Evolutionary conservation across 2,329 filamentous ascomycete genomes (phyloP).

Genomic region (Phaeosphaeria sp.): DNA sequence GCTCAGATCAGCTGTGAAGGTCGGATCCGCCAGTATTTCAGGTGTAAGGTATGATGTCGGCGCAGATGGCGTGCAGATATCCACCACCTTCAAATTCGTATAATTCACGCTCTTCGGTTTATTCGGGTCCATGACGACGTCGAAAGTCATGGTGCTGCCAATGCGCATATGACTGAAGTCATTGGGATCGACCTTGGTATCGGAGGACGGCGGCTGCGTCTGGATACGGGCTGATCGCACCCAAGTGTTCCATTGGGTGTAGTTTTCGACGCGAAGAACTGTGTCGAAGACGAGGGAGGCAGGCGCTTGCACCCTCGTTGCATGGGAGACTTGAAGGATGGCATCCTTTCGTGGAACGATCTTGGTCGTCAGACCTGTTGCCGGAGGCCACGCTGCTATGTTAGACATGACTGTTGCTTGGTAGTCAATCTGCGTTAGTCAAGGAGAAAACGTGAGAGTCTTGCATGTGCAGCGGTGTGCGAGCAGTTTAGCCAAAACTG

Average conservation of each 20-base stretch:
- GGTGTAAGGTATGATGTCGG: constrained; percentile 19
- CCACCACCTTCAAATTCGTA: constrained; percentile 22
- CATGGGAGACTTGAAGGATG: constrained; percentile 9
- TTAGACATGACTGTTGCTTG: constrained; percentile 11
- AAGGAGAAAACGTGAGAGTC: no score
- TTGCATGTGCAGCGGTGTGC: no score
- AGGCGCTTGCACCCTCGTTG: constrained; percentile 16
- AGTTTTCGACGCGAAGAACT: constrained; percentile 20
- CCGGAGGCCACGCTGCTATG: constrained; percentile 12
- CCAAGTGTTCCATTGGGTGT: constrained; percentile 27
- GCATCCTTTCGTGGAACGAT: constrained; percentile 13
- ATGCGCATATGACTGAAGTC: constrained; percentile 7
- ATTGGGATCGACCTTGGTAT: neutral
- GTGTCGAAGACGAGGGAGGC: constrained; percentile 25
- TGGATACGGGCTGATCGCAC: constrained; percentile 20
- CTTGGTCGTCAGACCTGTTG: constrained; percentile 13
- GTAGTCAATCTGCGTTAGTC: no score
- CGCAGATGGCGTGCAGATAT: constrained; percentile 22
- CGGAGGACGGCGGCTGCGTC: constrained; percentile 9
- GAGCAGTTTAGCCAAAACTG: no score
- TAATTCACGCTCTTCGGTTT: constrained; percentile 12
- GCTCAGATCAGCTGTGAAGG: constrained; percentile 21
- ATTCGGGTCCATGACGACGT: constrained; percentile 23
- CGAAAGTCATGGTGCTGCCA: constrained; percentile 24
- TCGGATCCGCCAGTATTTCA: constrained; percentile 9